These are phyloP conservation scores for Rhinocladiella mackenziei DNA, from an alignment of 2,329 filamentous ascomycete genomes.

Conservation along the genomic window DNA sequence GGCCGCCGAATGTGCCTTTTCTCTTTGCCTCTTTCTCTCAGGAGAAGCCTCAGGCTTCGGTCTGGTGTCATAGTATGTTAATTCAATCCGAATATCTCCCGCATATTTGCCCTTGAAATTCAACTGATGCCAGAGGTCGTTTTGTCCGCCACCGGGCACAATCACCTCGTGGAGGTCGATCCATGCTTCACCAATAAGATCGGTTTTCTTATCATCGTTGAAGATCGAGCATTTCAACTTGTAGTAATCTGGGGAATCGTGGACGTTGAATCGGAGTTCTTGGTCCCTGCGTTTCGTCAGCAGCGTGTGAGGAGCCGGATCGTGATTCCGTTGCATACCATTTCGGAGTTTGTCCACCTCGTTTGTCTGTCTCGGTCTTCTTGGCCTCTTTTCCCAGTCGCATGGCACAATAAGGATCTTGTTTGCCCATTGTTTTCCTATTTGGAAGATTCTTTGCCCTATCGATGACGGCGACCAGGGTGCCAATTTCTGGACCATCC, in stretches of 20 bases:
- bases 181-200: slow-evolving; percentile 92
- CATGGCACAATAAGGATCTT: slow-evolving; percentile 94
- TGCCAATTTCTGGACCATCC: slow-evolving; percentile 90
- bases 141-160: slow-evolving; percentile 82
- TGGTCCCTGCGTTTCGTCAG: slow-evolving; percentile 68
- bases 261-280: slow-evolving; percentile 90
- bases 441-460: slow-evolving; percentile 96
- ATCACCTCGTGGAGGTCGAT: slow-evolving; percentile 78
- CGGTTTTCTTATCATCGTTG: slow-evolving; percentile 97
- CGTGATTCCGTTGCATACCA: slow-evolving; percentile 61
- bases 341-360: slow-evolving; percentile 90
- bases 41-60: slow-evolving; percentile 69
- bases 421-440: slow-evolving; percentile 94
- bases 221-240: slow-evolving; percentile 94
- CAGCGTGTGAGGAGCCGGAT: background rate
- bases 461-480: slow-evolving; percentile 86
- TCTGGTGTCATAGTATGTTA: slow-evolving; percentile 90
- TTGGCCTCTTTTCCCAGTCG: slow-evolving; percentile 93
- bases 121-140: slow-evolving; percentile 84
- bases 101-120: slow-evolving; percentile 92
- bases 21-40: slow-evolving; percentile 51
- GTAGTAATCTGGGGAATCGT: slow-evolving; percentile 94
- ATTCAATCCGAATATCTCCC: slow-evolving; percentile 87
- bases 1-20: slow-evolving; percentile 36
- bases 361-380: slow-evolving; percentile 89